These are phyloP conservation scores for Aechmea fasciata DNA, from an alignment of 176 grass and related monocot species.

Conservation along the genomic window DNA sequence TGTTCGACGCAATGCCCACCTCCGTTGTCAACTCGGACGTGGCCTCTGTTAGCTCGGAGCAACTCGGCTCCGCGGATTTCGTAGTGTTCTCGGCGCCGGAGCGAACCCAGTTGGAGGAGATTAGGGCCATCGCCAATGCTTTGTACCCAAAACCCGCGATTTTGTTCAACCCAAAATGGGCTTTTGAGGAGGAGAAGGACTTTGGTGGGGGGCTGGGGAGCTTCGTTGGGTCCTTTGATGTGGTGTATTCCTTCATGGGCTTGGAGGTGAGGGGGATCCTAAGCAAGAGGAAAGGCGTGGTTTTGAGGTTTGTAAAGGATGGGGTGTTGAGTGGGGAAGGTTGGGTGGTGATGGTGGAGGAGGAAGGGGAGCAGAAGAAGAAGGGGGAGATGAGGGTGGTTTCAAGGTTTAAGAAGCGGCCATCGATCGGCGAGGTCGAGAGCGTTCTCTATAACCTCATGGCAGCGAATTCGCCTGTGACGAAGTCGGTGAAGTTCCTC, in stretches of 20 bases:
- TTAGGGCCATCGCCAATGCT: constrained; percentile 23
- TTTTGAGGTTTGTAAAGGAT: constrained; percentile 50
- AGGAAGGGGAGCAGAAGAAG: constrained; percentile 12
- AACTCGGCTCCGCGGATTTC: constrained; percentile 34
- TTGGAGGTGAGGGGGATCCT: constrained; percentile 71
- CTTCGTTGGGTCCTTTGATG: constrained; percentile 58
- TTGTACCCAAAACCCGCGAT: constrained; percentile 50
- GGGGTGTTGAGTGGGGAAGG: constrained; percentile 49
- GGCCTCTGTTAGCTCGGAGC: constrained; percentile 21
- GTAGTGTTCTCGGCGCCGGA: constrained; percentile 41
- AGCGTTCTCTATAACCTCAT: constrained; percentile 81
- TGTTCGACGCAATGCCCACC: constrained; percentile 18
- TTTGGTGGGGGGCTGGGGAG: constrained; percentile 22
- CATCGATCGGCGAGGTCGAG: constrained; percentile 85
- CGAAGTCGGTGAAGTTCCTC: constrained; percentile 75
- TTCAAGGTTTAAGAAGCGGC: constrained; percentile 56
- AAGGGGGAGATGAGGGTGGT: constrained; percentile 48
- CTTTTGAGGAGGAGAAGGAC: constrained; percentile 57
- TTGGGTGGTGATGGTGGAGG: constrained; percentile 88
- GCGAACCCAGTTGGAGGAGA: constrained; percentile 41
- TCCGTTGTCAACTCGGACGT: constrained; percentile 35
- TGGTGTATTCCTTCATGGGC: constrained; percentile 93
- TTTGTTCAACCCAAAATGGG: constrained; percentile 88
- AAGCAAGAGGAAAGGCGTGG: constrained; percentile 61
- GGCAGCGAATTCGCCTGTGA: constrained; percentile 94